Conservation (phyloP, 23 red algal species). For the Chondrus crispus region DNA sequence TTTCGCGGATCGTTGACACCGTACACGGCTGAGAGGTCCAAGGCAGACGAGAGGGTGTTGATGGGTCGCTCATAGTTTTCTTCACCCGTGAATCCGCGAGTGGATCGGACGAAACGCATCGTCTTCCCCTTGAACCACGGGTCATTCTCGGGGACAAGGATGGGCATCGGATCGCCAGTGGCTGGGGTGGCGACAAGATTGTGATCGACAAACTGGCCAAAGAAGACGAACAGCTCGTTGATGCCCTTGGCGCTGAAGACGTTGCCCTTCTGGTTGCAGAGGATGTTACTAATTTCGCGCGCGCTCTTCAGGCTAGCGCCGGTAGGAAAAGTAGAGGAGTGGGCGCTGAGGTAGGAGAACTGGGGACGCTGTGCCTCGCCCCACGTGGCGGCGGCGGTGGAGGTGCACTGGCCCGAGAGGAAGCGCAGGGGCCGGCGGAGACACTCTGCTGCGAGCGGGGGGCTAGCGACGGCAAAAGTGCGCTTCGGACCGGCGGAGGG, state of each 20-base stretch:
- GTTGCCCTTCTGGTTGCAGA: neutral
- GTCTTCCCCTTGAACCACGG: neutral
- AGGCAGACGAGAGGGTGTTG: neutral
- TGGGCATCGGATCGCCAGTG: neutral
- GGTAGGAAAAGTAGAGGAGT: neutral
- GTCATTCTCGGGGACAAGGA: neutral
- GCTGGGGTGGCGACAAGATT: slow-evolving; percentile 16
- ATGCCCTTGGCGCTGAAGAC: neutral
- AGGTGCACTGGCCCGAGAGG: slow-evolving; percentile 24
- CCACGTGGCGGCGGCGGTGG: neutral
- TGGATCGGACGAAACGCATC: neutral
- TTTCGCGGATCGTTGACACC: neutral
- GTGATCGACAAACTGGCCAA: slow-evolving; percentile 49
- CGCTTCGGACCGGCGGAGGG: too few relatives aligned
- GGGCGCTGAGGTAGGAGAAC: neutral
- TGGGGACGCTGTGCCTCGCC: slow-evolving; percentile 3
- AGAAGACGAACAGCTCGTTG: slow-evolving; percentile 13
- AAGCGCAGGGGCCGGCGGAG: too few relatives aligned
- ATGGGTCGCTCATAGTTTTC: neutral
- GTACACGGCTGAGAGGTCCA: slow-evolving; percentile 25
- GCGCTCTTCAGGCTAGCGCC: neutral
- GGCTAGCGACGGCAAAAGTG: too few relatives aligned
- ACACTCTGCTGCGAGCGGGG: too few relatives aligned
- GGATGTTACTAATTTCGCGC: slow-evolving; percentile 34
- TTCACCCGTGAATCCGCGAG: neutral